Percentiles rank a stretch among this genome's conserved stretches.
Conservation (phyloP, 768 basidiomycete genomes). For the Termitomyces sp. region DNA sequence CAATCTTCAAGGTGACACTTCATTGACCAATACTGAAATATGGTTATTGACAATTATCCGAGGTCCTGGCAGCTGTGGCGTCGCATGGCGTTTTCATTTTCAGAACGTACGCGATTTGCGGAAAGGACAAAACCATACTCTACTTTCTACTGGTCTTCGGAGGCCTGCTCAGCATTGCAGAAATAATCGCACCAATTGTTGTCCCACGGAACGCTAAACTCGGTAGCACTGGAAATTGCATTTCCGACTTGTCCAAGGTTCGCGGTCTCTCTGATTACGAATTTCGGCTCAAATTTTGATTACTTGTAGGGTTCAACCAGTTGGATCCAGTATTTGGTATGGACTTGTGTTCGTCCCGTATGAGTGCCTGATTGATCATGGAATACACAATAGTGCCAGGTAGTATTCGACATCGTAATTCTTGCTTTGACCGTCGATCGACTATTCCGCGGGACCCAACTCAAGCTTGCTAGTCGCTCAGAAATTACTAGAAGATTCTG, state of each 20-base stretch:
- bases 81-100: constrained; percentile 18
- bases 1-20: constrained; percentile 10
- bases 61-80: constrained; percentile 18
- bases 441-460: constrained; percentile 14
- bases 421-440: constrained; percentile 15
- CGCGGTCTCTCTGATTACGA: background rate
- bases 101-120: constrained; percentile 18
- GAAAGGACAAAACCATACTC: constrained; percentile 7
- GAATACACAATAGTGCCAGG: constrained; percentile 10
- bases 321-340: constrained; percentile 17
- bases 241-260: constrained; percentile 17
- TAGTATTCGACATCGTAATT: constrained; percentile 15
- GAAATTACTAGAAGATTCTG: constrained; percentile 17
- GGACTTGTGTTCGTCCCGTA: background rate
- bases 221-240: constrained; percentile 13
- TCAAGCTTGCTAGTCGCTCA: constrained; percentile 12
- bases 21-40: background rate
- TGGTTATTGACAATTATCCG: background rate
- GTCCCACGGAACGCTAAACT: constrained; percentile 15
- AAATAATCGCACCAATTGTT: constrained; percentile 17
- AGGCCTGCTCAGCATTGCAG: constrained; percentile 13
- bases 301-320: constrained; percentile 13
- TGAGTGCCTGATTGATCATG: background rate
- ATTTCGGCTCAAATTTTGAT: background rate
- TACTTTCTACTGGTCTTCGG: constrained; percentile 15